Evolutionary conservation across 1,284 basidiomycete genomes (phyloP), one percentile per base, ranked within the genome.

Genomic region (Fomes fomentarius): DNA sequence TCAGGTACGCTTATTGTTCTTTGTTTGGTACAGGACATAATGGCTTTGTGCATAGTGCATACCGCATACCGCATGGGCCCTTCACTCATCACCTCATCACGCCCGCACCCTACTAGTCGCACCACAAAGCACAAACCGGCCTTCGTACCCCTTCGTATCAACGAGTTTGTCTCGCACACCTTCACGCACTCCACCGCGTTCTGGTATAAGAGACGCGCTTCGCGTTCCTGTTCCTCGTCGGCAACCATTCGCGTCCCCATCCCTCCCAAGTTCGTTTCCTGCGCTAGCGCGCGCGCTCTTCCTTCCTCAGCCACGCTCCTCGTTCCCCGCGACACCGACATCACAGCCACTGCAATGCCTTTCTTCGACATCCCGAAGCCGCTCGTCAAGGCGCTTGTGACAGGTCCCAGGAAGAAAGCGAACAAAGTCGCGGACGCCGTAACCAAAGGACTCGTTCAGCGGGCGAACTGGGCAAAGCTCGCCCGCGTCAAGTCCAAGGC

Each of bases 321-420:
- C 14, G 21, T 14, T 15, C 39, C 22, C 17, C 2, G 9, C 21
- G n/a, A 10, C 22, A 25, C 26, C 22, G n/a, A n/a, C 39, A 21
- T 43, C 41, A 28, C 25, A 25, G 34, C 21, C 43, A 34, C n/a
- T n/a, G n/a, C 30, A 2, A 45, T 45, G 43, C 31, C 30, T 15
- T 34, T 45, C 43, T 45, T 45, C 43, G 43, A 45, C 30, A 45
- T 44, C 6, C 42, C 30, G 8, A 45, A 45, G 43, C 31, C 43
- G 19, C 21, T 45, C 30, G 43, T 45, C 1, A 45, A 24, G 30
- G 43, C 19, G 30, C 21, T 34, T 24, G 30, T 24, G 30, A 25
- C 11, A 17, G 15, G 30, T 6, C 19, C 30, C 10, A 45, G 22
- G 31, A 22, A 21, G 31, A 45, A 22, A 14, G 31, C 12, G 21